Base-by-base conservation (phyloP, 768 basidiomycete genomes). In the Trametes maxima region DNA sequence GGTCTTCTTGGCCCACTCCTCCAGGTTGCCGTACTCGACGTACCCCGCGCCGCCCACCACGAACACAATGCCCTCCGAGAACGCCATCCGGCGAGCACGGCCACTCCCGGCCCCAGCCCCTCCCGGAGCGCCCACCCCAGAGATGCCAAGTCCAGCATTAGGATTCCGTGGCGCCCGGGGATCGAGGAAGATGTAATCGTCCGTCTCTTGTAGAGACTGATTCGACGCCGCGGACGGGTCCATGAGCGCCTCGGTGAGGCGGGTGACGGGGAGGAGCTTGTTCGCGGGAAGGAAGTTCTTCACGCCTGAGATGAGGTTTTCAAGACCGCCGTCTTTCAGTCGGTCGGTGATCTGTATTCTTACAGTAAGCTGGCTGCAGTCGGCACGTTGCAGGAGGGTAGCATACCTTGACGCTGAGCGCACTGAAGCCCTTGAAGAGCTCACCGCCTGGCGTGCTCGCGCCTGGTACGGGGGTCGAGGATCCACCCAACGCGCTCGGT, bases 231-330 rank as follows among this genome's bases (percentile, higher is more conserved):
- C 82, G 0, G 95, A 88, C 0, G 97, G 95, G 72, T 99, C 97
- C 95, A 98, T 98, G 28, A 99, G 80, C 21, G 97, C 96, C 70
- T 98, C 97, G 1, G 92, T 88, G 35, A 99, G 80, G 12, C 97
- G 88, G 0, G 97, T 98, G 47, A 96, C 86, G 12, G 94, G 89
- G 50, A 97, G 83, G 40, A 97, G 84, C 75, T 99, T 96, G 72
- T 94, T 93, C 2, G 93, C 89, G 0, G 97, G 97, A 17, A 99
- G 76, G 80, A 99, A 95, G 76, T 97, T 98, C 74, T 96, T 97
- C 68, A 99, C 97, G 40, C 95, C 96, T 0, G 95, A 95, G 64
- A 99, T 92, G 16, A 99, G 80, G 72, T 96, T 96, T 73, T 98
- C 95, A 35, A 98, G 81, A n/a, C 94, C 94, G 37, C 95, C 92